These are phyloP conservation scores for Catharanthus roseus DNA, from an alignment of 257 asterid species.

Conservation along the genomic window DNA sequence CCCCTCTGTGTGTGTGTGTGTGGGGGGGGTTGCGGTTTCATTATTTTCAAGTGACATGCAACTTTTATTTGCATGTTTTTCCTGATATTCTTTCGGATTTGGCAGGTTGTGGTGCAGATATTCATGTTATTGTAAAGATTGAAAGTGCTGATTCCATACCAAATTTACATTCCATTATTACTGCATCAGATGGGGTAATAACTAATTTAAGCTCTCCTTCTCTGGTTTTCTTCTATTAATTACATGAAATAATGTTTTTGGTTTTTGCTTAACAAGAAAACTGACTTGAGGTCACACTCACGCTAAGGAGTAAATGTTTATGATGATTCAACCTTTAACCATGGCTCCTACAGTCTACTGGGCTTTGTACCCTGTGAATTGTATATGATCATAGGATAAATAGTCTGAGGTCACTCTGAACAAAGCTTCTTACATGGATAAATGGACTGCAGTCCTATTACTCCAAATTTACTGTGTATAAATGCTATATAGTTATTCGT, in stretches of 20 bases:
- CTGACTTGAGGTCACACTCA: background rate
- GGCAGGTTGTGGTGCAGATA: slow-evolving; percentile 70
- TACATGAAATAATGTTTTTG: background rate
- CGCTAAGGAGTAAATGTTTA: background rate
- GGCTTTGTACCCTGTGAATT: background rate
- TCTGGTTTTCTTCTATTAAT: background rate
- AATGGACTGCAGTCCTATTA: background rate
- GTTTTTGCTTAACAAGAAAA: background rate
- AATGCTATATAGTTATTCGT: background rate
- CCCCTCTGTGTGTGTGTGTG: too few species aligned
- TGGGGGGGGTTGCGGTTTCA: too few species aligned
- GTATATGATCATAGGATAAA: background rate
- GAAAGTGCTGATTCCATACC: slow-evolving; percentile 98
- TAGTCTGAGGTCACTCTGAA: too few species aligned
- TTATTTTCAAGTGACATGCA: background rate
- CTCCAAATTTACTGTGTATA: background rate
- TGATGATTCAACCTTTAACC: background rate
- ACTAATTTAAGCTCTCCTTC: slow-evolving; percentile 16
- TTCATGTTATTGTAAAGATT: slow-evolving; percentile 88
- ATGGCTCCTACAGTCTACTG: background rate
- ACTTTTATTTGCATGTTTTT: background rate
- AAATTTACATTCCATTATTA: slow-evolving; percentile 75
- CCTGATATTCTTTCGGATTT: slow-evolving; percentile 12
- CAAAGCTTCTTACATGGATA: background rate
- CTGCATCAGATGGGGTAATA: slow-evolving; percentile 99